Evolutionary conservation across 176 grass and related monocot genomes (phyloP).

Genomic region (Poa annua): DNA sequence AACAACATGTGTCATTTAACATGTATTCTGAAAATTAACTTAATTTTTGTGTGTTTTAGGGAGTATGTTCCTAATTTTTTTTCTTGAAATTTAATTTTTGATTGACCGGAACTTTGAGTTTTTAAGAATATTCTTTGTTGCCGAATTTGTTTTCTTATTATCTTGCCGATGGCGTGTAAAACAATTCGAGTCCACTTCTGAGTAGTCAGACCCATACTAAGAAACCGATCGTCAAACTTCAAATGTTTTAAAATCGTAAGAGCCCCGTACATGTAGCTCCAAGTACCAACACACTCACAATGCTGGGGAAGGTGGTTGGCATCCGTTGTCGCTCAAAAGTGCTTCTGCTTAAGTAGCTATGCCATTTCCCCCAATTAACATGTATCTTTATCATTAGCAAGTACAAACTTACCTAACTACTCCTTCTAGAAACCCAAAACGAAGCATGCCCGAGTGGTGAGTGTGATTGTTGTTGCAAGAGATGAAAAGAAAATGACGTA

Average conservation of each 20-base stretch:
- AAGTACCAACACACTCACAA: neutral
- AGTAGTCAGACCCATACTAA: neutral
- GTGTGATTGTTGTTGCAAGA: neutral
- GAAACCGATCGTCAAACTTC: neutral
- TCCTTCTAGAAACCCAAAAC: slow-evolving; percentile 3
- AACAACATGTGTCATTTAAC: no score
- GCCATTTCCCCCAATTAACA: neutral
- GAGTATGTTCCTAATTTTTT: no score
- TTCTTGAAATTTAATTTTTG: no score
- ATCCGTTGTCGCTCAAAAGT: slow-evolving; percentile 2
- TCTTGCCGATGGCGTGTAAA: neutral
- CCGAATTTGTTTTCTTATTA: neutral
- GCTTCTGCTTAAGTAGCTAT: neutral
- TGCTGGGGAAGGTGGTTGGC: neutral
- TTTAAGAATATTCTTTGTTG: no score
- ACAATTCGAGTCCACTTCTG: neutral
- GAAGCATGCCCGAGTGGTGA: neutral
- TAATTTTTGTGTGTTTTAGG: no score
- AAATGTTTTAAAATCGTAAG: neutral
- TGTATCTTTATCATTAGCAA: neutral
- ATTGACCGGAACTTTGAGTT: no score
- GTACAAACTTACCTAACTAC: slow-evolving; percentile 7
- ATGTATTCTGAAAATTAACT: no score
- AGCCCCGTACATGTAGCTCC: neutral
- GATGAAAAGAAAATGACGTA: neutral